These are phyloP conservation scores for Trametes gibbosa DNA, from an alignment of 768 basidiomycete species.

Conservation along the genomic window DNA sequence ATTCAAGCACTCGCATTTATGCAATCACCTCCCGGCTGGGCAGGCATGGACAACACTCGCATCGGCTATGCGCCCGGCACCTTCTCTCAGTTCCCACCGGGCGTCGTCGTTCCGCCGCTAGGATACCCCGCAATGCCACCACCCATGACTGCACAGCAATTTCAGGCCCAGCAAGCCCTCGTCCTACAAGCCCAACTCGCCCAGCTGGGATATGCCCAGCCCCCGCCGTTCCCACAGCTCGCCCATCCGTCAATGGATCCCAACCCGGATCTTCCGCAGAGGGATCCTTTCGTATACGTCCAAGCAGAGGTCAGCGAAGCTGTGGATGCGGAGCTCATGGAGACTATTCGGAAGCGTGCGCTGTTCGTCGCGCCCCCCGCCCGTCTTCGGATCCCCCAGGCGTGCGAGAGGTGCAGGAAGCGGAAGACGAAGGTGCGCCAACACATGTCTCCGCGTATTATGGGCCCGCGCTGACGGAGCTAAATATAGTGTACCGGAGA, in stretches of 20 bases:
- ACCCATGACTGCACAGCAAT: background rate
- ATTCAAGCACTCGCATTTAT: background rate
- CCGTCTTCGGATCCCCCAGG: constrained; percentile 8
- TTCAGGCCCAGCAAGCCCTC: background rate
- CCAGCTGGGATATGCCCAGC: background rate
- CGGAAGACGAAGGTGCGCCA: constrained; percentile 18
- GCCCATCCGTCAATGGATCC: background rate
- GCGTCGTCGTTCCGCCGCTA: background rate
- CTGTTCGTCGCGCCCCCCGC: constrained; percentile 6
- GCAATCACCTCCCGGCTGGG: background rate
- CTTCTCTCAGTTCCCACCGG: background rate
- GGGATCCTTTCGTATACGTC: background rate
- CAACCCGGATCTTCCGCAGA: background rate
- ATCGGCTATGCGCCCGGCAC: background rate
- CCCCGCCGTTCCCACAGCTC: background rate
- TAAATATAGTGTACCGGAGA: constrained; percentile 12
- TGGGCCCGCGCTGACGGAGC: background rate
- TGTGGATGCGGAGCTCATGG: background rate
- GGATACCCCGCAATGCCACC: background rate
- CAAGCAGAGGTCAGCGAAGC: background rate
- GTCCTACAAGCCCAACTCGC: background rate
- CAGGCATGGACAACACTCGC: background rate
- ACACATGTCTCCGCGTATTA: background rate
- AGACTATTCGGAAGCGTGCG: background rate
- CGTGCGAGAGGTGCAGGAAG: constrained; percentile 19